Conservation (phyloP, 805 yeast genomes). For the Kuraishia hungarica region DNA sequence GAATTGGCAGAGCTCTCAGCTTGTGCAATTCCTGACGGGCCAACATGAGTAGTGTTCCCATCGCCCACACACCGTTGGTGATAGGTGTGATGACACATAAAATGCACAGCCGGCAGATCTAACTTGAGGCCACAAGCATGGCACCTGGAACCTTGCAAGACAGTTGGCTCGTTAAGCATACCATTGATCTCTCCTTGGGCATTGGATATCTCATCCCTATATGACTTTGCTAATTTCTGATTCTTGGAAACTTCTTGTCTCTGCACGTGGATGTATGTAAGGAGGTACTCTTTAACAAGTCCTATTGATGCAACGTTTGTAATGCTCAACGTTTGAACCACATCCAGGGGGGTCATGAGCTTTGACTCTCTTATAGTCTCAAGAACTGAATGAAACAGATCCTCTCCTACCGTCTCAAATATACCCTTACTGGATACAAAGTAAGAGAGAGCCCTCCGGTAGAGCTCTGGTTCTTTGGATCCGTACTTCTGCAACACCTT, state of each 20-base stretch:
- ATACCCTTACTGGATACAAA: slow-evolving; percentile 48
- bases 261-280: slow-evolving; percentile 51
- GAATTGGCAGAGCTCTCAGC: not conserved
- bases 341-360: slow-evolving; percentile 64
- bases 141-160: slow-evolving; percentile 58
- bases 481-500: slow-evolving; percentile 54
- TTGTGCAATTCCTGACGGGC: not conserved
- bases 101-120: slow-evolving; percentile 76
- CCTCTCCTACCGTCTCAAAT: slow-evolving; percentile 43
- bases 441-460: slow-evolving; percentile 53
- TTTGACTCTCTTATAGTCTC: slow-evolving; percentile 41
- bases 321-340: slow-evolving; percentile 58
- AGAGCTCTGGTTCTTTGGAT: slow-evolving; percentile 53
- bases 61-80: slow-evolving; percentile 64
- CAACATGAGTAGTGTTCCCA: slow-evolving; percentile 11
- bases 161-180: slow-evolving; percentile 34
- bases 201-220: slow-evolving; percentile 55
- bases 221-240: slow-evolving; percentile 54
- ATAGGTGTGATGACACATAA: slow-evolving; percentile 78
- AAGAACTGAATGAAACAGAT: slow-evolving; percentile 39
- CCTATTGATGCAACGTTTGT: slow-evolving; percentile 65
- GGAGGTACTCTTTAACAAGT: slow-evolving; percentile 57
- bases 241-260: slow-evolving; percentile 63
- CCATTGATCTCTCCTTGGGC: slow-evolving; percentile 46
- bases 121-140: slow-evolving; percentile 54